A percentile compares a stretch with the other conserved stretches of the same genome.
Evolutionary conservation across 192 early-diverging fungal species (phyloP).

Genomic region (Allomyces macrogynus): DNA sequence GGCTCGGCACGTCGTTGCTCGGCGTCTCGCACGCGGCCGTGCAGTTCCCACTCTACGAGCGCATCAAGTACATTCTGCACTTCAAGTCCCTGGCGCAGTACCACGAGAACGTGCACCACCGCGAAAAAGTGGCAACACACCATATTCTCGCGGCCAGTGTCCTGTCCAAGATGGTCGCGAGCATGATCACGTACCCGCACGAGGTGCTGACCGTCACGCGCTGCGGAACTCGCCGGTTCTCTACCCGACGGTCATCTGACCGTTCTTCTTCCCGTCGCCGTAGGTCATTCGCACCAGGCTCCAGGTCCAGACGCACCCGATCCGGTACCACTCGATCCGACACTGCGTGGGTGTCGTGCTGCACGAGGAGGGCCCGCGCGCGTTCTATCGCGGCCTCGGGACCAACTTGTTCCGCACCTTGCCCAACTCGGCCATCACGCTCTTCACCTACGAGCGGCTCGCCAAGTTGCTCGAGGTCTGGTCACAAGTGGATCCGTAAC

Average conservation of each 20-base stretch:
- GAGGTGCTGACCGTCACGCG: conserved; percentile 58
- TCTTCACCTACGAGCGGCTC: conserved; percentile 75
- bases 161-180: conserved; percentile 74
- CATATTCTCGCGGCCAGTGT: conserved; percentile 64
- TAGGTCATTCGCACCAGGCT: conserved; percentile 73
- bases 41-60: conserved; percentile 92
- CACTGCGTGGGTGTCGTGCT: conserved; percentile 54
- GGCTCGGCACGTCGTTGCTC: conserved; percentile 70
- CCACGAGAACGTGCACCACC: not conserved
- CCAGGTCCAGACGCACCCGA: conserved; percentile 63
- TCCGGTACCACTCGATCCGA: conserved; percentile 62
- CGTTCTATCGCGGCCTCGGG: conserved; percentile 71
- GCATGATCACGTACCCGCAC: conserved; percentile 80
- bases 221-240: not conserved
- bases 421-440: conserved; percentile 62
- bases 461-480: conserved; percentile 27
- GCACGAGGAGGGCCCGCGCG: conserved; percentile 52
- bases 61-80: conserved; percentile 34
- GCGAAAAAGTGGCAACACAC: not conserved
- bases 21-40: conserved; percentile 83
- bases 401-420: conserved; percentile 78
- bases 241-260: not conserved
- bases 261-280: not conserved
- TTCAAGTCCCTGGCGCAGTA: not conserved
- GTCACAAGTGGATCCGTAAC: not conserved